These are phyloP conservation scores for Aeschynomene evenia DNA, from an alignment of 306 rosid genomes.

Conservation along the genomic window DNA sequence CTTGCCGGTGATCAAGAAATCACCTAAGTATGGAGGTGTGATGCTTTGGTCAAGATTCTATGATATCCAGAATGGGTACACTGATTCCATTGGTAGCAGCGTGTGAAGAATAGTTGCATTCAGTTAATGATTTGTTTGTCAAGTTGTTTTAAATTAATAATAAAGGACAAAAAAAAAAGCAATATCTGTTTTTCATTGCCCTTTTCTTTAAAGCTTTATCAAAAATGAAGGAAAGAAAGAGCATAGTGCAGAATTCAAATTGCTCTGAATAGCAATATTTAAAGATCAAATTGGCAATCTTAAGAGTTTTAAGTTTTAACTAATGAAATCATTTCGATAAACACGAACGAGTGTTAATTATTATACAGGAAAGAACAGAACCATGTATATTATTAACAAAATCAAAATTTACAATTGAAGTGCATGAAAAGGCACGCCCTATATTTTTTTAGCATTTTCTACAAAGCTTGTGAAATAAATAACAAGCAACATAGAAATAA, in stretches of 20 bases:
- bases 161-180: neutral
- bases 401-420: too few species aligned
- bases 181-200: neutral
- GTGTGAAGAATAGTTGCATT: conserved; percentile 41
- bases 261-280: neutral
- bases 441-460: too few species aligned
- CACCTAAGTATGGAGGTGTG: conserved; percentile 69
- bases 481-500: too few species aligned
- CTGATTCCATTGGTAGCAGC: conserved; percentile 38
- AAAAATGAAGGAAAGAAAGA: neutral
- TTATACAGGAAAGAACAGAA: too few species aligned
- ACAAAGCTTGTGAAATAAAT: too few species aligned
- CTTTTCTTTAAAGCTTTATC: neutral
- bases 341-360: neutral
- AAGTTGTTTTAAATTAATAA: conserved; percentile 14
- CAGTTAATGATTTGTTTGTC: neutral
- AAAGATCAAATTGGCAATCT: too few species aligned
- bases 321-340: too few species aligned
- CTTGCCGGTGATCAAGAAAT: conserved; percentile 54
- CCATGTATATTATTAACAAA: too few species aligned
- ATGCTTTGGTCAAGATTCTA: conserved; percentile 69
- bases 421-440: too few species aligned
- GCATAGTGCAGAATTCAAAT: neutral
- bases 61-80: conserved; percentile 56
- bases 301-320: too few species aligned